Evolutionary conservation across 1,284 basidiomycete genomes (phyloP).

Genomic region (Xanthoconium separans): DNA sequence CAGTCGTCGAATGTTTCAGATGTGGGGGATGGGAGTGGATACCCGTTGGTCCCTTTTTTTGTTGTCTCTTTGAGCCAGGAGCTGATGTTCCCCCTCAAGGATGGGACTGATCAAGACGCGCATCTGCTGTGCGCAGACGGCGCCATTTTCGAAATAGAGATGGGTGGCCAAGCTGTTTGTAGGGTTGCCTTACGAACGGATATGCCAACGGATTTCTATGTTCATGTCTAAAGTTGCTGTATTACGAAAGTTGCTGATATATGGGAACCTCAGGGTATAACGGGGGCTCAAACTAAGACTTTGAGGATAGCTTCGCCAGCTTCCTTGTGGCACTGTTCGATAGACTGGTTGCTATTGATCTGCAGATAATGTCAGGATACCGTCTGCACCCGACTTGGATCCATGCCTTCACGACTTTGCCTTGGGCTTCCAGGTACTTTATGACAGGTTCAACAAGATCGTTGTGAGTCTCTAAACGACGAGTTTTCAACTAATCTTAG

Average conservation of each 20-base stretch:
- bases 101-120: constrained; percentile 53
- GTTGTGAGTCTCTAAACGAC: constrained; percentile 75
- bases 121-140: constrained; percentile 77
- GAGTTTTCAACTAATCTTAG: constrained; percentile 2
- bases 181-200: constrained; percentile 36
- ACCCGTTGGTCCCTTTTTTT: constrained; percentile 56
- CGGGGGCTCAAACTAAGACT: constrained; percentile 33
- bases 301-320: constrained; percentile 57
- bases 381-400: not conserved
- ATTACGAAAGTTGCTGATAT: constrained; percentile 3
- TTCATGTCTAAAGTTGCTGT: constrained; percentile 37
- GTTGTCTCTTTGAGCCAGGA: constrained; percentile 4
- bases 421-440: constrained; percentile 70
- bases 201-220: constrained; percentile 40
- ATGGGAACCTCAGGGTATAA: constrained; percentile 17
- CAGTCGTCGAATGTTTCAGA: constrained; percentile 80
- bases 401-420: constrained; percentile 68
- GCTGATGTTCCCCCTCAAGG: constrained; percentile 38
- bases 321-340: constrained; percentile 72
- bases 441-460: constrained; percentile 97
- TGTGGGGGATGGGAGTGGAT: constrained; percentile 84
- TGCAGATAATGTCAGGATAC: constrained; percentile 32
- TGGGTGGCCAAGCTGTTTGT: constrained; percentile 56
- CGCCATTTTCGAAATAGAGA: constrained; percentile 56
- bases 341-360: constrained; percentile 77